Evolutionary conservation across 176 grass and related monocot species (phyloP).

Genomic region (Rhipidocladum racemiflorum): DNA sequence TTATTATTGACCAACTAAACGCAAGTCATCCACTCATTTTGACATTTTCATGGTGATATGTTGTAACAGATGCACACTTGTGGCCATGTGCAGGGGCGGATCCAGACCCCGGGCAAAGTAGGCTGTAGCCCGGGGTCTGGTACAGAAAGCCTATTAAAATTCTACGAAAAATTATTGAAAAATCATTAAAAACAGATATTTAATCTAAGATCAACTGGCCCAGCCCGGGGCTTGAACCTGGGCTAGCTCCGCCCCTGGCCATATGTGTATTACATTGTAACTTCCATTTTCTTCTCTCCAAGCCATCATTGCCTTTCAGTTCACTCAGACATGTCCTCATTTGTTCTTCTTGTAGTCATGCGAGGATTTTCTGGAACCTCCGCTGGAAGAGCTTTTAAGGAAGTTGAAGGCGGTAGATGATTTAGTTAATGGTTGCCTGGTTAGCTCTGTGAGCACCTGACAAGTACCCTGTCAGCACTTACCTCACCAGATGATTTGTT

Average conservation of each 20-base stretch:
- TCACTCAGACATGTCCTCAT: neutral
- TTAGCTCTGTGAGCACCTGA: conserved; percentile 65
- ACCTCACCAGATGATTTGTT: conserved; percentile 82
- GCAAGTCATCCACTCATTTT: neutral
- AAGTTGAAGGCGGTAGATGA: conserved; percentile 57
- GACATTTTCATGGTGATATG: neutral
- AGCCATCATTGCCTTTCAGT: neutral
- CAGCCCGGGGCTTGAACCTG: too few relatives aligned
- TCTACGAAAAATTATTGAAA: too few relatives aligned
- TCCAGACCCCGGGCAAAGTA: too few relatives aligned
- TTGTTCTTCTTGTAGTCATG: conserved; percentile 59
- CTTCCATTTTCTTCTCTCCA: neutral
- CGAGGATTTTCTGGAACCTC: conserved; percentile 74
- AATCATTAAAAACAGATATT: too few relatives aligned
- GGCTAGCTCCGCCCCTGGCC: too few relatives aligned
- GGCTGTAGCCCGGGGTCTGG: too few relatives aligned
- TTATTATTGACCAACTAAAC: neutral
- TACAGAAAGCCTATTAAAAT: too few relatives aligned
- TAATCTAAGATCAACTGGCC: too few relatives aligned
- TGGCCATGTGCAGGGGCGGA: too few relatives aligned
- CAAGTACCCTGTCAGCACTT: conserved; percentile 40
- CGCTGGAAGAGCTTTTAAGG: conserved; percentile 67
- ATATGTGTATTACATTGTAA: neutral
- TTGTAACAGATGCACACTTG: neutral
- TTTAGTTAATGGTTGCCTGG: conserved; percentile 49